Evolutionary conservation across 176 grass and related monocot species (phyloP).

Genomic region (Areca catechu): DNA sequence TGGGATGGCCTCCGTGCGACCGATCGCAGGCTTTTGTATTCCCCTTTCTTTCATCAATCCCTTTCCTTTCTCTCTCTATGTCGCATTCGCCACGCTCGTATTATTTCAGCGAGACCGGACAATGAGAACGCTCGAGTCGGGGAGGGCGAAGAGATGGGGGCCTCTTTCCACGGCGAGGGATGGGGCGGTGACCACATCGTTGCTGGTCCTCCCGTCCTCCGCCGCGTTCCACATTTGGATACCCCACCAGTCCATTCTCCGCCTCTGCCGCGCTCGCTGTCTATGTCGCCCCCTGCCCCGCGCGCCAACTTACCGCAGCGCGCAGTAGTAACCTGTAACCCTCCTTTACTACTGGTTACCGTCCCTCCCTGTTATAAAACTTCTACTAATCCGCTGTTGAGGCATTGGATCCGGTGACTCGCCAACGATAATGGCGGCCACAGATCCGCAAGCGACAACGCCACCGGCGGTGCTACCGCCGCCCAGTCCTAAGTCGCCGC

Average conservation of each 20-base stretch:
- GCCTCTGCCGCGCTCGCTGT: neutral
- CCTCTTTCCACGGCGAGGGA: neutral
- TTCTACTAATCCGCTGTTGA: too few species aligned
- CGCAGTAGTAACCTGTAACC: neutral
- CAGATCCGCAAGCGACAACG: neutral
- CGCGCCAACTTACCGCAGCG: neutral
- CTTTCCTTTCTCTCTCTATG: too few species aligned
- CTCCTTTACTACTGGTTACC: too few species aligned
- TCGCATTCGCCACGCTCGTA: neutral
- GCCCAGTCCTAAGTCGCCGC: slow-evolving; percentile 72
- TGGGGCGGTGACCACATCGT: too few species aligned
- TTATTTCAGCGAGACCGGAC: slow-evolving; percentile 23
- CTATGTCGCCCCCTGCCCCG: neutral
- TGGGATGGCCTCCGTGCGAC: too few species aligned
- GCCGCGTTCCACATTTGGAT: slow-evolving; percentile 4
- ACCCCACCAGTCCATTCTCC: neutral
- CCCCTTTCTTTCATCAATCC: too few species aligned
- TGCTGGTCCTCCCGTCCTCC: neutral
- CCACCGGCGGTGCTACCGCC: slow-evolving; percentile 32
- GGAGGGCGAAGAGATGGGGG: neutral
- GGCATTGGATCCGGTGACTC: too few species aligned
- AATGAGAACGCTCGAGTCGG: slow-evolving; percentile 11
- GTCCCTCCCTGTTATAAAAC: too few species aligned
- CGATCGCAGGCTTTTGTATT: too few species aligned
- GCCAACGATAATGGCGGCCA: too few species aligned